phyloP scores from a whole-genome alignment of 2,329 filamentous ascomycete species.

The Penicillium sp. region DNA sequence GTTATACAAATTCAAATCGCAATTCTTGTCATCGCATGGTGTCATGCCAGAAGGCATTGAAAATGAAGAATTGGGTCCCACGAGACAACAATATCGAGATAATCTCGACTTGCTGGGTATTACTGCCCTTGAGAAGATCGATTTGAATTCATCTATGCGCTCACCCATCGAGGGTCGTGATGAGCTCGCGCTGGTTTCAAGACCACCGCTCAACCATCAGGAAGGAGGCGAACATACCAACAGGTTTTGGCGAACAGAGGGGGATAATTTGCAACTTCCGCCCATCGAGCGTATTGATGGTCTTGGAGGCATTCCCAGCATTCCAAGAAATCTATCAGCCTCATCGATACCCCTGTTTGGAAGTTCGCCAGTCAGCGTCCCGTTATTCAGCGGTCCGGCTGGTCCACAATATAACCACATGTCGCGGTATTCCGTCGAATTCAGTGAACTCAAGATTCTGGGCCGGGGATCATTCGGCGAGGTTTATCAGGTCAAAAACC shows the following conservation, averaged over 20 bases:
- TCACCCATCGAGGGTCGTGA: slow-evolving; percentile 22
- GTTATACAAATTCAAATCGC: slow-evolving; percentile 44
- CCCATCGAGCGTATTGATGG: slow-evolving; percentile 17
- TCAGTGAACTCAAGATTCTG: slow-evolving; percentile 55
- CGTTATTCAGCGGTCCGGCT: slow-evolving; percentile 28
- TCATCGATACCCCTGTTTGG: slow-evolving; percentile 26
- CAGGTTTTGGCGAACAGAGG: slow-evolving; percentile 13
- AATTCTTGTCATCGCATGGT: slow-evolving; percentile 43
- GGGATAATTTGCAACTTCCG: slow-evolving; percentile 11
- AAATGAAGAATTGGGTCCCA: slow-evolving; percentile 36
- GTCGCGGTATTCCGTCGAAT: slow-evolving; percentile 52
- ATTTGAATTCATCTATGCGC: slow-evolving; percentile 21
- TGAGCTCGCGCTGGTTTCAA: slow-evolving; percentile 24
- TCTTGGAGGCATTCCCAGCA: slow-evolving; percentile 24
- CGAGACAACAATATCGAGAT: slow-evolving; percentile 44
- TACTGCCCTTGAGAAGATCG: slow-evolving; percentile 37
- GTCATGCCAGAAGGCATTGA: slow-evolving; percentile 41
- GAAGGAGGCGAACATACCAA: slow-evolving; percentile 14
- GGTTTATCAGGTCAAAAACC: slow-evolving; percentile 62
- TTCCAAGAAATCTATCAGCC: slow-evolving; percentile 22
- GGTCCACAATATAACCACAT: slow-evolving; percentile 25
- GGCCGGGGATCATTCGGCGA: slow-evolving; percentile 66
- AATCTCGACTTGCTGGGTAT: slow-evolving; percentile 44
- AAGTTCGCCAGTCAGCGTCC: slow-evolving; percentile 33
- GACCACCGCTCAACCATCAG: slow-evolving; percentile 11